Base-by-base conservation (phyloP, 2,329 filamentous ascomycete genomes). In the Botrytis tulipae region DNA sequence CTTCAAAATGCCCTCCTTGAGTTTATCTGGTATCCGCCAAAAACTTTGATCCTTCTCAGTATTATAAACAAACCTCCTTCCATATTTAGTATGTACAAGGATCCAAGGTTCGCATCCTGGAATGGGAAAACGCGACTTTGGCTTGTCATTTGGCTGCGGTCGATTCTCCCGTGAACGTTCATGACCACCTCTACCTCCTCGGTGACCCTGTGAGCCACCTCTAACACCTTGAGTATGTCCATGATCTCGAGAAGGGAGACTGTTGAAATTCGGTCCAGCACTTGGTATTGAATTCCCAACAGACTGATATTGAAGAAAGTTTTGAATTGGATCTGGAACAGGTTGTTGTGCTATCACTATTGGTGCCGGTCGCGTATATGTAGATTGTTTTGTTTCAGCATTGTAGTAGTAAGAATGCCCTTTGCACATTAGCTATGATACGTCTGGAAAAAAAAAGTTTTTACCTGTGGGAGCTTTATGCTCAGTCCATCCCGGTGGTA, bases 21-120 rank as follows among this genome's bases (percentile, higher is more conserved):
- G 86, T 81, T 96, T 91, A 72, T 93, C 89, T 0, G 96, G 96
- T 78, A 98, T 96, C 79, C 94, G 94, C 96, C 97, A 99, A 82
- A 94, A 94, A 82, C 95, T 98, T 77, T 94, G 88, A 54, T 95
- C 93, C 77, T 95, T 97, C 71, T 88, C 87, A 0, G 91, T 89
- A 78, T 99, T 97, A 84, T 97, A 93, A 3, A 95, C 94, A 80
- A 99, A 99, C 70, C 95, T 89, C 73, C 96, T 87, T 35, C 93
- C 93, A 75, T 95, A 90, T 81, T 94, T 98, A 0, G 96, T 99
- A 81, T 92, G 93, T n/a, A 99, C 93, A 5, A 99, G 85, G 0
- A 97, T 83, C 96, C 96, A 99, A 25, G 94, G 93, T 78, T 92
- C 91, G 78, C 90, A 93, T 3, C 91, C 91, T 0, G 94, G 94